Percentiles rank a stretch among this genome's conserved stretches.
These are phyloP conservation scores for Bidens hawaiensis DNA, from an alignment of 140 eudicot genomes.

Conservation along the genomic window DNA sequence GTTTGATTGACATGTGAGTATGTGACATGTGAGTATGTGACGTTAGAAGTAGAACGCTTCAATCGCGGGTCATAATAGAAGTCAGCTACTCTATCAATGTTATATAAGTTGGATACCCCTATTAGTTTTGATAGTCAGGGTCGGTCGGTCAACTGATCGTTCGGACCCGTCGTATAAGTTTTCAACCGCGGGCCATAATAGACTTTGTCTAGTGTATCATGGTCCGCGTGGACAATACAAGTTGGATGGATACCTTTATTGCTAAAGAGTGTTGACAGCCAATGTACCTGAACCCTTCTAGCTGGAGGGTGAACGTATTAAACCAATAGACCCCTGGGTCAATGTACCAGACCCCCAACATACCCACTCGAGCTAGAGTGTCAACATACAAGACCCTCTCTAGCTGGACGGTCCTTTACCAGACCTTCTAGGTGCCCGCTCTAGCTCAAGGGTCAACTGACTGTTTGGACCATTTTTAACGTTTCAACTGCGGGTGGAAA, in stretches of 20 bases:
- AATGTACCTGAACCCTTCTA: too few relatives aligned
- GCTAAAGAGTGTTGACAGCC: background rate
- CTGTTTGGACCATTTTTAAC: too few relatives aligned
- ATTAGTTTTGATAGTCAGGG: background rate
- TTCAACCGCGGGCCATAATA: background rate
- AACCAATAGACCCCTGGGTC: too few relatives aligned
- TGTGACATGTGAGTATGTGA: too few relatives aligned
- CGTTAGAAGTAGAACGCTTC: background rate
- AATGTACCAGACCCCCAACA: too few relatives aligned
- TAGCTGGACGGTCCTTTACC: too few relatives aligned
- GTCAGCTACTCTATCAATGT: background rate
- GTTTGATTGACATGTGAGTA: constrained; percentile 12
- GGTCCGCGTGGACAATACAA: background rate
- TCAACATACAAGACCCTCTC: too few relatives aligned
- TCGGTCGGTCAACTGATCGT: background rate
- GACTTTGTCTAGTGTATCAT: too few relatives aligned
- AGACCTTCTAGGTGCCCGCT: too few relatives aligned
- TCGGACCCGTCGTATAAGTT: background rate
- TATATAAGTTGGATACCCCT: background rate
- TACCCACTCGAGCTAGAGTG: too few relatives aligned
- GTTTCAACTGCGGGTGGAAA: background rate
- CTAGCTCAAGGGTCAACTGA: background rate
- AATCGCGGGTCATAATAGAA: background rate
- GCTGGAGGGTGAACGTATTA: too few relatives aligned
- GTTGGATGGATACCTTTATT: background rate